Evolutionary conservation across 1,284 basidiomycete genomes (phyloP), one percentile per base, ranked within the genome.

Genomic region (Athelia psychrophila): DNA sequence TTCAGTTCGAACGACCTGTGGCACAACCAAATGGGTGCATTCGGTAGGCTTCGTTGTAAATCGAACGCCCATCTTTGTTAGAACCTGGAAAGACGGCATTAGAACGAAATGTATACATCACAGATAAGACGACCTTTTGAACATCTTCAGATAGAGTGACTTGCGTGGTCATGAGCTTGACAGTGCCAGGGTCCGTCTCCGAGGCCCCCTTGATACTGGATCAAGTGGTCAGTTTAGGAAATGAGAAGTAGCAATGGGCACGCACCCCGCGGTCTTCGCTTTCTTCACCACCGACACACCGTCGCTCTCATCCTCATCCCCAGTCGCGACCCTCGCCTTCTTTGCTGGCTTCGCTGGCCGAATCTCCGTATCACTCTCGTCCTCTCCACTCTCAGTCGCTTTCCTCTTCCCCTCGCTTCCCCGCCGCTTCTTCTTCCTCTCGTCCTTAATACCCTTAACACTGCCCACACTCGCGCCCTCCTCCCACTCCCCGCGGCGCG

Each of bases 21-120:
- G 79, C 10, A 81, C 80, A 38, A 93, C 66, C 19, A 95, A 75
- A 66, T 93, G 88, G 0, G 90, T 93, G 61, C 87, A 91, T 51
- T 91, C 82, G 1, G 68, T 63, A 0, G 86, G 75, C 45, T 82
- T 79, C 2, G 76, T 75, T 2, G 83, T 83, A 53, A 83, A 73
- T 54, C 77, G 81, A 3, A 80, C 83, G 2, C 88, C 89, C 1
- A 93, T 65, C 58, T 79, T 82, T 3, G 66, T 67, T 44, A 93
- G 64, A 3, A 66, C 69, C 88, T 93, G 56, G 25, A 45, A 16
- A 22, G 19, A 33, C 19, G 15, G 19, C 19, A 30, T 60, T 32
- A 52, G 53, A 1, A 25, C 19, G 5, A 24, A 4, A 35, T 44
- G 3, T 35, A 38, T 30, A 24, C 32, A 15, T 44, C 24, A 19